Evolutionary conservation across 768 basidiomycete species (phyloP).

Genomic region (Phylloporus arenicola): DNA sequence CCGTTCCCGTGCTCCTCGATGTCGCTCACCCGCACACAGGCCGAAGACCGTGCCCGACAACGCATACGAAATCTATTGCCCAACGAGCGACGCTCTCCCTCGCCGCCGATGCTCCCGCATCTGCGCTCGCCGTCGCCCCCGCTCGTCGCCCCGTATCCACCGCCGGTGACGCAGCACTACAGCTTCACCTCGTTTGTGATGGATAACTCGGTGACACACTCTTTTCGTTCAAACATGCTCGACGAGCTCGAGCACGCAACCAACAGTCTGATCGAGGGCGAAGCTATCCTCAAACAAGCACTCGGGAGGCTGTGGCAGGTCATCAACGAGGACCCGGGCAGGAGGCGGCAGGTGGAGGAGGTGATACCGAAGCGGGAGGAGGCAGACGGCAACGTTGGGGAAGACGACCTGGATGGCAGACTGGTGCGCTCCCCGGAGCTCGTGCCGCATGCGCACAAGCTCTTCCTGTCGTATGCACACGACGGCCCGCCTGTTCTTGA

Average conservation of each 20-base stretch:
- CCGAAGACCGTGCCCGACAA: slow-evolving; percentile 79
- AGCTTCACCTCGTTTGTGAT: slow-evolving; percentile 81
- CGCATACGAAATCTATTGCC: slow-evolving; percentile 68
- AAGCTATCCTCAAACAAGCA: slow-evolving; percentile 65
- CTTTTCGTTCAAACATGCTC: slow-evolving; percentile 72
- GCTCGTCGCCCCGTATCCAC: slow-evolving; percentile 67
- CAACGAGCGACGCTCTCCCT: slow-evolving; percentile 54
- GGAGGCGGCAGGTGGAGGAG: slow-evolving; percentile 29
- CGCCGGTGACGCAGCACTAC: slow-evolving; percentile 61
- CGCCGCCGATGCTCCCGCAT: slow-evolving; percentile 70
- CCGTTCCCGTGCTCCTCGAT: slow-evolving; percentile 3
- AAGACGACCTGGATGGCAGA: slow-evolving; percentile 36
- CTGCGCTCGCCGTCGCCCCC: slow-evolving; percentile 77
- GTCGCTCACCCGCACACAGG: slow-evolving; percentile 36
- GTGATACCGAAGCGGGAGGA: slow-evolving; percentile 66
- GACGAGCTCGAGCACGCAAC: slow-evolving; percentile 80
- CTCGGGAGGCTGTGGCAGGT: slow-evolving; percentile 79
- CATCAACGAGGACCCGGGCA: slow-evolving; percentile 64
- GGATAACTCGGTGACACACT: slow-evolving; percentile 78
- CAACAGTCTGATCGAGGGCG: slow-evolving; percentile 80
- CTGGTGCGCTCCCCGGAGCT: slow-evolving; percentile 63
- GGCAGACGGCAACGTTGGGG: slow-evolving; percentile 49
- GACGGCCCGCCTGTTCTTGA: slow-evolving; percentile 46
- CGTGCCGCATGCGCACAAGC: slow-evolving; percentile 58
- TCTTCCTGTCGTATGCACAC: slow-evolving; percentile 55